A percentile compares a stretch with the other conserved stretches of the same genome.
These are phyloP conservation scores for Vaccinium vitisidaea DNA, from an alignment of 148 eudicot genomes.

Conservation along the genomic window DNA sequence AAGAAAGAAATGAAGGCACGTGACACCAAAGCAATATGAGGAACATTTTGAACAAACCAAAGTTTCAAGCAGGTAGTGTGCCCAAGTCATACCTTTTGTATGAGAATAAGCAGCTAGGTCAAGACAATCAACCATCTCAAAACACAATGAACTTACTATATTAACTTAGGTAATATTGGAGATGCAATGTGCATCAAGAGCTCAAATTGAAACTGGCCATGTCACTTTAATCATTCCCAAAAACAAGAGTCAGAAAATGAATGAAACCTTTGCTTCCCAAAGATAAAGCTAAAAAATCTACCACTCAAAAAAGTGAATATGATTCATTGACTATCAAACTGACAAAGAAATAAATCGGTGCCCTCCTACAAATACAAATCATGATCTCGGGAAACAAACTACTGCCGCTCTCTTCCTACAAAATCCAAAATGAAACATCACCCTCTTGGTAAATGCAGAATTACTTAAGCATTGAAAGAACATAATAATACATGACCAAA, in stretches of 20 bases:
- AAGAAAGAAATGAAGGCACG: constrained; percentile 6
- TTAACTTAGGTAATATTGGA: not conserved
- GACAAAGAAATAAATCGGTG: not conserved
- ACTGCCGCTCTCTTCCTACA: not conserved
- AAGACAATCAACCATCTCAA: not conserved
- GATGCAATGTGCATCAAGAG: not conserved
- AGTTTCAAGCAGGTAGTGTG: not conserved
- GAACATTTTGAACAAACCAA: constrained; percentile 3
- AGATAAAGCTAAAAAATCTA: not conserved
- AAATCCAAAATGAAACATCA: not conserved
- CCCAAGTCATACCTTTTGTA: not conserved
- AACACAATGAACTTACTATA: not conserved
- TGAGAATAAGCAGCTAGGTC: not conserved
- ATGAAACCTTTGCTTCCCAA: not conserved
- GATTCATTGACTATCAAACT: not conserved
- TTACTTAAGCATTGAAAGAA: not conserved
- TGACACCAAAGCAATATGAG: not conserved
- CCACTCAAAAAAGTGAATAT: not conserved
- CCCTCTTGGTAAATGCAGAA: not conserved
- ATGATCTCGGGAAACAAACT: not conserved
- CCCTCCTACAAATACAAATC: not conserved
- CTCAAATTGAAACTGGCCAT: not conserved
- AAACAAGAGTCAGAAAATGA: not conserved
- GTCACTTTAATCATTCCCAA: no score
- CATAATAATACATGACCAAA: not conserved